Percentiles rank a stretch among this genome's conserved stretches.
phyloP scores from a whole-genome alignment of 2,329 filamentous ascomycete genomes.

The Ascochyta koolunga region DNA sequence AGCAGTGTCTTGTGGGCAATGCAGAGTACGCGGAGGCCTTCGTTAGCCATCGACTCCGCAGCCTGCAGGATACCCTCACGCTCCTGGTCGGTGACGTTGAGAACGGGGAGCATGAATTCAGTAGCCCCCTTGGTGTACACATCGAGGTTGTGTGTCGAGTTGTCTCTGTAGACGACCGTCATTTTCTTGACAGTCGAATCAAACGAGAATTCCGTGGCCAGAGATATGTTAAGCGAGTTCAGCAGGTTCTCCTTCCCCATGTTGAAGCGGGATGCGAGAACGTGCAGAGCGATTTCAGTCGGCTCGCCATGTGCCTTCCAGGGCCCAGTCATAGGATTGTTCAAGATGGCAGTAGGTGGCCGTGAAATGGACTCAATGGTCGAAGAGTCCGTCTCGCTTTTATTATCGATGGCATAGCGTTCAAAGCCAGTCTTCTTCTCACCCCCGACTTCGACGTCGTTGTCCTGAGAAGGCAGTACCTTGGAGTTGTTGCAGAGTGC shows the following conservation, averaged over 20 bases:
- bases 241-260: slow-evolving; percentile 43
- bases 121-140: slow-evolving; percentile 49
- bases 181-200: slow-evolving; percentile 51
- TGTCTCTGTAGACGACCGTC: slow-evolving; percentile 48
- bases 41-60: slow-evolving; percentile 46
- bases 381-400: slow-evolving; percentile 40
- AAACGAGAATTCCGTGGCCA: slow-evolving; percentile 48
- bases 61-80: slow-evolving; percentile 34
- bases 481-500: slow-evolving; percentile 50
- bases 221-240: slow-evolving; percentile 34
- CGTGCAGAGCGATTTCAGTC: slow-evolving; percentile 49
- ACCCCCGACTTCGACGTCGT: slow-evolving; percentile 56
- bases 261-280: slow-evolving; percentile 48
- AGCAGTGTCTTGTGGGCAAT: slow-evolving; percentile 45
- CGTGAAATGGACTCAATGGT: slow-evolving; percentile 40
- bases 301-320: slow-evolving; percentile 48
- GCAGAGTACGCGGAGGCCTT: slow-evolving; percentile 48
- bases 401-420: slow-evolving; percentile 31
- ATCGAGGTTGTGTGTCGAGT: slow-evolving; percentile 35
- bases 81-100: slow-evolving; percentile 40
- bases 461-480: slow-evolving; percentile 33
- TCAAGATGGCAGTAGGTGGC: slow-evolving; percentile 36
- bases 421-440: slow-evolving; percentile 54
- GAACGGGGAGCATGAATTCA: slow-evolving; percentile 44
- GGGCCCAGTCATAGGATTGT: slow-evolving; percentile 20